Evolutionary conservation across 352 stramenopile species (phyloP).

Genomic region (Phytophthora hybrid): DNA sequence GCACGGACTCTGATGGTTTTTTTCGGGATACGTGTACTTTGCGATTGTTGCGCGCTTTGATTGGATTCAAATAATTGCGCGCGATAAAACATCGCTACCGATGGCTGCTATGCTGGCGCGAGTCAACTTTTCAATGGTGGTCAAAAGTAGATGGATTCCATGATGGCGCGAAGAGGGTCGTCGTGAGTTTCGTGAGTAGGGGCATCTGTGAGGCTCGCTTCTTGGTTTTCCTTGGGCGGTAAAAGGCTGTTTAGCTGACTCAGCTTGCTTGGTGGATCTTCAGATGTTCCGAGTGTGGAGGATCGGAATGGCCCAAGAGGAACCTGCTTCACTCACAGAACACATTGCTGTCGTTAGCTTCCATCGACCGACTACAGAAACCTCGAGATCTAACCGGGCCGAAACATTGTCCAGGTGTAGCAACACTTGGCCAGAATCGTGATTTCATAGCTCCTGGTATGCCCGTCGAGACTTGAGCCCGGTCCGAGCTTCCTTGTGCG

Average conservation of each 20-base stretch:
- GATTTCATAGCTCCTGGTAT: neutral
- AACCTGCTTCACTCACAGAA: neutral
- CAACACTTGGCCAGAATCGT: neutral
- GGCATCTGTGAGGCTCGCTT: neutral
- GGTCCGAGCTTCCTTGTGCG: neutral
- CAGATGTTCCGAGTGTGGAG: neutral
- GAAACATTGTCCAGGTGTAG: neutral
- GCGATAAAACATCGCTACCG: neutral
- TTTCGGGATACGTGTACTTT: neutral
- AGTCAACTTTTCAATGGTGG: conserved; percentile 1
- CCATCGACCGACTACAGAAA: neutral
- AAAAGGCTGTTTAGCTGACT: neutral
- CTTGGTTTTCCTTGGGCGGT: neutral
- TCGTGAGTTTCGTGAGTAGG: conserved; percentile 16
- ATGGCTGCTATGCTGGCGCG: neutral
- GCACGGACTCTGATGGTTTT: neutral
- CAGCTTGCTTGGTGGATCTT: neutral
- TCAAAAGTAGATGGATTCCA: conserved; percentile 57
- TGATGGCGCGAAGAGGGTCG: conserved; percentile 24
- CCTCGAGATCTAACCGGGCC: neutral
- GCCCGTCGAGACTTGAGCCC: neutral
- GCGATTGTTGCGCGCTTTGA: neutral
- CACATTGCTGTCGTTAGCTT: neutral
- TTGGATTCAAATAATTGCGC: neutral
- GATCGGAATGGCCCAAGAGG: neutral